Base-by-base conservation (phyloP, 768 basidiomycete genomes). In the Pholiota conissans region DNA sequence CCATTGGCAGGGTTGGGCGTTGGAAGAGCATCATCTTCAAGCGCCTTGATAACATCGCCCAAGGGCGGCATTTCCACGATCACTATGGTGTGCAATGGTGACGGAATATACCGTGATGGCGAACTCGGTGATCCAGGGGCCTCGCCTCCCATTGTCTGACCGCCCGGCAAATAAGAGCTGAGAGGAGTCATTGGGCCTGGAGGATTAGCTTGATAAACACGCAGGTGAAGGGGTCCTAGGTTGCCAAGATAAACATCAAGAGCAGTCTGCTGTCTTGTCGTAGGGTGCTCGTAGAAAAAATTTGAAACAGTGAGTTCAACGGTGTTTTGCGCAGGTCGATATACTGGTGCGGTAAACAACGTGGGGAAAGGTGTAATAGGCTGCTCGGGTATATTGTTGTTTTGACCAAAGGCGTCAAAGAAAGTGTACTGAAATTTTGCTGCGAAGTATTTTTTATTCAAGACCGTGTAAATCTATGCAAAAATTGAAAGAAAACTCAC, bases 371-470 rank as follows among this genome's bases (percentile, higher is more conserved):
- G 93, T 0, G 94, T 94, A 62, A 97, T 90, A 22, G 91, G 86
- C 65, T 84, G 76, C 58, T 86, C 85, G 49, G 92, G 90, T 66
- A 91, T 85, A 50, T 77, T 84, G 66, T 81, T 87, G 67, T 86
- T 91, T 64, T 90, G 85, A 13, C 89, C 89, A 69, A 91, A 88
- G 4, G 91, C 90, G 65, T 95, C 91, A 69, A 95, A 95, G 71
- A 96, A 96, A 16, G 92, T 93, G 70, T 95, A 95, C 66, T 94
- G 91, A 73, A 94, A 95, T 73, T 94, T 93, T 54, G 93, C 92
- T 94, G 63, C 18, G 67, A 60, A 22, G 10, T 4, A 46, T 73
- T 62, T 61, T 56, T 58, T 49, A 56, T 22, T 48, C 10, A 48
- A 39, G 20, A n/a, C 28, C 20, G 39, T 10, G 47, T 26, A 49